These are phyloP conservation scores for Pythium aphanidermatum DNA, from an alignment of 352 stramenopile genomes.

Conservation along the genomic window DNA sequence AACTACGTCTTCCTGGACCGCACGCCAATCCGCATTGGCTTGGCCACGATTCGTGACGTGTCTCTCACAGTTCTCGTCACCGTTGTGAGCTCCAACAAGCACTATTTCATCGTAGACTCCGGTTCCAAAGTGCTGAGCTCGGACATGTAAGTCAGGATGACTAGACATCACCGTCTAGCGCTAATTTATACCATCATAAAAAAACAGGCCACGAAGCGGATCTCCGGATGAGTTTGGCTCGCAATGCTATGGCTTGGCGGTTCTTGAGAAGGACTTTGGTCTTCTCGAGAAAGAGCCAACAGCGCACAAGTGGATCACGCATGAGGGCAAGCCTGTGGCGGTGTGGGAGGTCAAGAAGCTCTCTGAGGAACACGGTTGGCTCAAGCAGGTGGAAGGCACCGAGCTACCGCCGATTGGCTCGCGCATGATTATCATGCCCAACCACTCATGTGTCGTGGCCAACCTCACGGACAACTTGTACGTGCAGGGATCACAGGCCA, in stretches of 20 bases:
- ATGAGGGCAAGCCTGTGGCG: conserved; percentile 31
- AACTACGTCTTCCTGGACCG: conserved; percentile 78
- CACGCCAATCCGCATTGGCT: conserved; percentile 58
- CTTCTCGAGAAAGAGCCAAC: conserved; percentile 42
- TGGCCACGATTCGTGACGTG: conserved; percentile 55
- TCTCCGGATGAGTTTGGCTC: conserved; percentile 36
- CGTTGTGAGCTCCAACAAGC: conserved; percentile 65
- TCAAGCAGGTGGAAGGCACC: conserved; percentile 49
- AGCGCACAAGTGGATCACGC: conserved; percentile 23
- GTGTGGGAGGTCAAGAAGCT: conserved; percentile 68
- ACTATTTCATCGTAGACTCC: conserved; percentile 71
- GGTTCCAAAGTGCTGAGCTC: conserved; percentile 70
- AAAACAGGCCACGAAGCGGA: conserved; percentile 18
- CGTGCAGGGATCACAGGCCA: conserved; percentile 35
- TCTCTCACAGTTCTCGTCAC: conserved; percentile 50
- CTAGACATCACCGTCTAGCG: not conserved
- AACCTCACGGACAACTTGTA: conserved; percentile 67
- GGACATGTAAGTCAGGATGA: conserved; percentile 31
- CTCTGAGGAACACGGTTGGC: conserved; percentile 71
- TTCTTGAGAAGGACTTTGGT: conserved; percentile 66
- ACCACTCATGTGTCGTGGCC: conserved; percentile 57
- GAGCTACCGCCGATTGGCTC: conserved; percentile 40
- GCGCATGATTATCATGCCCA: conserved; percentile 57
- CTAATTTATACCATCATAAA: conserved; percentile 2
- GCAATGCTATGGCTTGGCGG: conserved; percentile 53